Evolutionary conservation across 139 green algal species (phyloP), one percentile per base, ranked within the genome.

Genomic region (Auxenochlorella protothecoides): DNA sequence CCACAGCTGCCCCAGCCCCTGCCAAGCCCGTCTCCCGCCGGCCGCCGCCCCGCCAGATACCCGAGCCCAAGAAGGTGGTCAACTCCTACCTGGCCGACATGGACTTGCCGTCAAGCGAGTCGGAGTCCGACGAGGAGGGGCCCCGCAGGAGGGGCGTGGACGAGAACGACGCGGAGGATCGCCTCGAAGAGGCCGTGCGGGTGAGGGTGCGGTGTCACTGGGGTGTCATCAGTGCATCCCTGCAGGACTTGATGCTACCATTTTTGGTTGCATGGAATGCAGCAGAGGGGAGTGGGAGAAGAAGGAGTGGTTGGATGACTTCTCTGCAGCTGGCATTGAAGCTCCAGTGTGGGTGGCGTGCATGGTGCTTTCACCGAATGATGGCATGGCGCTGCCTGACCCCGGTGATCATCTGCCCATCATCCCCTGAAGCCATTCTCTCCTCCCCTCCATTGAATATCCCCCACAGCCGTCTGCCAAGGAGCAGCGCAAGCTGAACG

Each of bases 41-140:
- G 53, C 74, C 76, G 53, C 73, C 70, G 63, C 73, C 65, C 62
- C 83, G 59, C 66, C 74, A 59, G 63, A 77, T 67, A 63, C 73
- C 59, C 12, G 72, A 81, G 73, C 68, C 59, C 14, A 73, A 65
- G 66, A 53, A 59, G 59, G 53, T 56, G n/a, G 27, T 27, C 3
- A 72, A 82, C 65, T 80, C 87, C 72, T 98, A 97, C 78, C 76
- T 96, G 9, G 90, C 78, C 0, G 94, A 90, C 55, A 86, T 98
- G n/a, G 93, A 98, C 81, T 77, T 98, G 69, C 93, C 95, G 0
- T 89, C 89, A 4, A 89, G 77, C 27, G 86, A 92, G 2, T 76
- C 81, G 3, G 86, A 91, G 7, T 84, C 88, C 7, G 85, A 88
- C 51, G 68, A 82, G 8, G 83, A 93, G 77, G 76, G 78, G 80